Evolutionary conservation across 148 eudicot genomes (phyloP), one percentile per base, ranked within the genome.

Genomic region (Rhododendron kiyosumense): DNA sequence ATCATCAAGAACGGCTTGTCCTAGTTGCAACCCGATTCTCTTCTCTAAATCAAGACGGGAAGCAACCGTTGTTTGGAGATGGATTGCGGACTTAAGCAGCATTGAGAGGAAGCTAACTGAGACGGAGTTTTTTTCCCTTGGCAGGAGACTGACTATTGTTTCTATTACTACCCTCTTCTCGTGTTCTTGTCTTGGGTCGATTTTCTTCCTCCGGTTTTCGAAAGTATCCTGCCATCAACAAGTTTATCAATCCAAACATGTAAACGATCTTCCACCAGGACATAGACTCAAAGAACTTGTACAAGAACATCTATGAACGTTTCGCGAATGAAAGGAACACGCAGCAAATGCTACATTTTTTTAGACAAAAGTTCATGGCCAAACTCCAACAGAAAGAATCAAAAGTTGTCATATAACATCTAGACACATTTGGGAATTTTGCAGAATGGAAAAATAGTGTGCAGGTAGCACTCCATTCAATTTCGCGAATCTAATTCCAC

Each of bases 31-130:
- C 67, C 92, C 95, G 90, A 94, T 95, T 86, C 99, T 87, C 90
- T 90, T 97, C 90, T 97, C 99, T 88, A 97, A 86, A 86, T 97
- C 99, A n/a, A 95, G 92, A 92, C 98, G 90, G 85, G 98, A 97
- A 59, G 98, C 96, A 46, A 93, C 92, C 12, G 98, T 95, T 51
- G 99, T 93, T 79, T 97, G 96, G 0, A 97, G 91, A 89, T 90
- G 93, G 83, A 92, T 93, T 14, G 98, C 93, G 51, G 94, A 91
- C 46, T 95, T 92, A 83, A 97, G 99, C 79, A 97, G 92, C 95
- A 94, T 93, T 4, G 98, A 95, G 28, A 97, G 93, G 85, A 97
- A 97, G 91, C 98, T 94, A 41, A 95, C 92, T 5, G 99, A 89
- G 57, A 94, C 79, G 78, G 93, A 84, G 63, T 97, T 91, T 88